Conservation (phyloP, 2,329 filamentous ascomycete species). For the Talaromyces piceae region DNA sequence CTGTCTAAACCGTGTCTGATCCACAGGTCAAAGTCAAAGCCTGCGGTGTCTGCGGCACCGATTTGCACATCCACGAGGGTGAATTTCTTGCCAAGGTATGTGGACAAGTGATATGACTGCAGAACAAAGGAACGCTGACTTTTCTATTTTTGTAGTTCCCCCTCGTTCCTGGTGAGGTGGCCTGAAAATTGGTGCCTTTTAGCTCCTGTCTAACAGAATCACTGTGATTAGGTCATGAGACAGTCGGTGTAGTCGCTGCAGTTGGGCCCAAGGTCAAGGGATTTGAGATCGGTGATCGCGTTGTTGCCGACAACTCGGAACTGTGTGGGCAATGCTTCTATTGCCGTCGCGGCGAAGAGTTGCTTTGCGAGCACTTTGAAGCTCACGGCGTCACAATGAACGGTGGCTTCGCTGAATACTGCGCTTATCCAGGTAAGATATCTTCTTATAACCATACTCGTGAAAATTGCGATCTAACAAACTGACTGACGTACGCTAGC, state of each 20-base stretch:
- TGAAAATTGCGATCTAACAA: too few relatives aligned
- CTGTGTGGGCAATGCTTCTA: slow-evolving; percentile 67
- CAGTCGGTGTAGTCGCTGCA: slow-evolving; percentile 57
- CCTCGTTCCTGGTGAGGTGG: slow-evolving; percentile 47
- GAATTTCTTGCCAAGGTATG: slow-evolving; percentile 54
- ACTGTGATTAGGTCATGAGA: slow-evolving; percentile 51
- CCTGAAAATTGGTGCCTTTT: not conserved
- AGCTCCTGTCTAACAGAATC: slow-evolving; percentile 5
- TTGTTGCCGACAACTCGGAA: slow-evolving; percentile 50
- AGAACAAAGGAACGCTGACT: not conserved
- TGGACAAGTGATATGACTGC: not conserved
- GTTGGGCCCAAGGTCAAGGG: slow-evolving; percentile 52
- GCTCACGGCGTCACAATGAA: slow-evolving; percentile 54
- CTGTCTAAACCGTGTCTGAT: not conserved
- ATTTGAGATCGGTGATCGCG: slow-evolving; percentile 56
- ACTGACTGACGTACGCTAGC: slow-evolving; percentile 22
- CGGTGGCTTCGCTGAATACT: slow-evolving; percentile 67
- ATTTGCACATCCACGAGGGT: slow-evolving; percentile 53
- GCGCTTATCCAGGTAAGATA: slow-evolving; percentile 39
- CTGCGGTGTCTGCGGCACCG: slow-evolving; percentile 56
- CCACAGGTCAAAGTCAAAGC: slow-evolving; percentile 57
- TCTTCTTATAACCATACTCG: not conserved
- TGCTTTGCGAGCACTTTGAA: slow-evolving; percentile 63
- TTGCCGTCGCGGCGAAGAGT: slow-evolving; percentile 59
- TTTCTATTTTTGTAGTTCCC: slow-evolving; percentile 45